phyloP scores from a whole-genome alignment of 2,329 filamentous ascomycete species.

The Pestalotiopsis sp. region DNA sequence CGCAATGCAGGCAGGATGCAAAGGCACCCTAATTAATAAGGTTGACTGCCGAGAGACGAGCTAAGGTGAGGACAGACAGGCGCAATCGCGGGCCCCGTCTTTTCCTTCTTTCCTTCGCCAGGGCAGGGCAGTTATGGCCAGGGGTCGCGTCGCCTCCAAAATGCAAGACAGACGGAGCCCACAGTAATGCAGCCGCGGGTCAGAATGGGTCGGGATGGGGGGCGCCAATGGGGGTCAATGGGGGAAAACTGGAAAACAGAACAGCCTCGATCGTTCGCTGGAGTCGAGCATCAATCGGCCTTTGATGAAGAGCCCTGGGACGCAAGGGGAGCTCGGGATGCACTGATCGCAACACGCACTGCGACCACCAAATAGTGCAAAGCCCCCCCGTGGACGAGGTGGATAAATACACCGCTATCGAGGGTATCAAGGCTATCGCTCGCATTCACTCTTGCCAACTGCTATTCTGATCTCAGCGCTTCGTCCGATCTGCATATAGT shows the following conservation, averaged over 20 bases:
- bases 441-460: not conserved
- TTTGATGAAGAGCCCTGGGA: not conserved
- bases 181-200: not conserved
- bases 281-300: not conserved
- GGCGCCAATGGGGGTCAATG: not conserved
- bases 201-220: not conserved
- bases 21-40: not conserved
- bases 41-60: not conserved
- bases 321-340: not conserved
- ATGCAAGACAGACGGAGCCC: not conserved
- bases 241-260: not conserved
- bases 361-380: not conserved
- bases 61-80: not conserved
- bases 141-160: not conserved
- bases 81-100: not conserved
- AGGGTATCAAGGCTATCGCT: not conserved
- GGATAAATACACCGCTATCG: no score
- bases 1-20: not conserved
- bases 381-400: no score
- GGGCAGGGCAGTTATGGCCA: not conserved
- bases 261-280: constrained; percentile 3
- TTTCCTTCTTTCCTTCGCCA: not conserved
- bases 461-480: not conserved
- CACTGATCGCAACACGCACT: not conserved
- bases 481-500: not conserved